Conservation (phyloP, 306 rosid genomes). For the Trifolium pratense region DNA sequence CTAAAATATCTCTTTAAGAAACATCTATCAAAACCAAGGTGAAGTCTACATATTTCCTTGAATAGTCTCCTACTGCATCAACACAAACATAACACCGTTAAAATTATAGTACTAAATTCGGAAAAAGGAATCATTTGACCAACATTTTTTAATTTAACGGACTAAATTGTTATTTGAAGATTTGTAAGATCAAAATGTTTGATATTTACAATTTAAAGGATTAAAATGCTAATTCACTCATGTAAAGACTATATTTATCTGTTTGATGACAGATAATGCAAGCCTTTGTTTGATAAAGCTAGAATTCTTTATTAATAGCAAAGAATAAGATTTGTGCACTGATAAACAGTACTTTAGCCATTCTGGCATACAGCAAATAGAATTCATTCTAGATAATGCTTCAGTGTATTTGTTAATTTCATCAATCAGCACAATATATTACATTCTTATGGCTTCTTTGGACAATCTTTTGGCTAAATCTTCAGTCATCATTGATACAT, state of each 20-base stretch:
- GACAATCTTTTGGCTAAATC: conserved; percentile 25
- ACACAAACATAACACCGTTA: not conserved
- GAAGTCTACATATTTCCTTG: not conserved
- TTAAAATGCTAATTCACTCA: too few relatives aligned
- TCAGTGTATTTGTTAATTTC: not conserved
- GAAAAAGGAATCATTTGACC: too few relatives aligned
- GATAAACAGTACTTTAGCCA: not conserved
- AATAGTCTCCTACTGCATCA: too few relatives aligned
- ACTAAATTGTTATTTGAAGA: too few relatives aligned
- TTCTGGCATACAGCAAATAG: not conserved
- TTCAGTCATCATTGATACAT: not conserved
- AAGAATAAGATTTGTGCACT: not conserved
- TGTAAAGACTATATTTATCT: too few relatives aligned
- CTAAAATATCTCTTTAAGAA: not conserved
- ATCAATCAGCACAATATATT: not conserved
- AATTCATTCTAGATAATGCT: conserved; percentile 14
- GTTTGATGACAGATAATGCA: not conserved
- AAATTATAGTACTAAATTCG: too few relatives aligned
- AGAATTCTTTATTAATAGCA: not conserved
- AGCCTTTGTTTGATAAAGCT: not conserved
- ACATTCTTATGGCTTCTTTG: not conserved
- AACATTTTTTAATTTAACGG: too few relatives aligned
- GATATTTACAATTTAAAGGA: too few relatives aligned
- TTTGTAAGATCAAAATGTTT: too few relatives aligned
- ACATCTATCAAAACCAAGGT: not conserved